A percentile compares a stretch with the other conserved stretches of the same genome.
These are phyloP conservation scores for Phycomyces nitens DNA, from an alignment of 192 early-diverging fungal genomes.

Conservation along the genomic window DNA sequence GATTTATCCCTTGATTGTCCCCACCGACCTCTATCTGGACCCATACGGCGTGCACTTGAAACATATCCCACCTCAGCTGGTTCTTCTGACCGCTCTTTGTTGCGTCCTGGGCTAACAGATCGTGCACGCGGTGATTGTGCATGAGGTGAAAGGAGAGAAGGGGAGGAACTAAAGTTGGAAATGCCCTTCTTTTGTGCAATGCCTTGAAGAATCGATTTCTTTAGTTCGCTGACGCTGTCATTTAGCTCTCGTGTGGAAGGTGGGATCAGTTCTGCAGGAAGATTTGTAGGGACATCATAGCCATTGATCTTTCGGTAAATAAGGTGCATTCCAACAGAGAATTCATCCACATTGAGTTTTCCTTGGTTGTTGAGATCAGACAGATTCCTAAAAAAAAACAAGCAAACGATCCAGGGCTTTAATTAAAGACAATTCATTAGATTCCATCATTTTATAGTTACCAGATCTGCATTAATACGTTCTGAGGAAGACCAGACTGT, in stretches of 20 bases:
- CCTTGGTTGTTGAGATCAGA: constrained; percentile 79
- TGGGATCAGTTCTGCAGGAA: constrained; percentile 86
- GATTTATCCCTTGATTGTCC: constrained; percentile 10
- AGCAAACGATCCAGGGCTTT: background rate
- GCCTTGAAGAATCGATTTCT: constrained; percentile 60
- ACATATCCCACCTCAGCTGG: constrained; percentile 35
- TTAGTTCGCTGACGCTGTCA: constrained; percentile 59
- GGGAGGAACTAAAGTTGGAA: constrained; percentile 18
- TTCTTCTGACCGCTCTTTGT: background rate
- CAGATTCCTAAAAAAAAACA: constrained; percentile 51
- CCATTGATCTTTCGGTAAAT: constrained; percentile 87
- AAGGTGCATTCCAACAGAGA: constrained; percentile 95
- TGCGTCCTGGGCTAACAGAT: constrained; percentile 12
- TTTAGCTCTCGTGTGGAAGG: constrained; percentile 81
- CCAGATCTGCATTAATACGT: constrained; percentile 77
- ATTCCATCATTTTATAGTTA: constrained; percentile 15
- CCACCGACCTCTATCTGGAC: constrained; percentile 24
- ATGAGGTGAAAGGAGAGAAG: constrained; percentile 10
- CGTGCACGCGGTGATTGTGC: constrained; percentile 9
- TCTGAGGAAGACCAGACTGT: constrained; percentile 65
- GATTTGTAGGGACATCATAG: constrained; percentile 66
- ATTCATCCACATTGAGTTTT: constrained; percentile 91
- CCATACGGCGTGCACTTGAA: constrained; percentile 38
- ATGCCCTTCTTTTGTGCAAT: constrained; percentile 40
- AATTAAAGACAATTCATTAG: constrained; percentile 5